Evolutionary conservation across 495 filamentous ascomycete species (phyloP).

Genomic region (Daldinia childiae): DNA sequence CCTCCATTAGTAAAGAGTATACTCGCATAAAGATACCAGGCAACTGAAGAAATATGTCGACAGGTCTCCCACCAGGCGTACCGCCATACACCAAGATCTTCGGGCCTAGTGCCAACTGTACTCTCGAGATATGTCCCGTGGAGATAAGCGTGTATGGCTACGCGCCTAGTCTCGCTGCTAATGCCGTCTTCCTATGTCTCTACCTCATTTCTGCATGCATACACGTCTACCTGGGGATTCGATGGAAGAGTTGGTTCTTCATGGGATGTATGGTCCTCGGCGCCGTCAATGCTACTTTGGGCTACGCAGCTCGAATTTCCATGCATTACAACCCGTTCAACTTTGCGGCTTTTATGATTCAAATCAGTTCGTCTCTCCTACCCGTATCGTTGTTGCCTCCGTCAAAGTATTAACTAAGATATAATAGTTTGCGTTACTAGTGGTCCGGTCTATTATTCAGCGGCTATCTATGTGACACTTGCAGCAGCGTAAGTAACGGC

Average conservation of each 20-base stretch:
- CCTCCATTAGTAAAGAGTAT: not conserved
- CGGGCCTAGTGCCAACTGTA: conserved; percentile 48
- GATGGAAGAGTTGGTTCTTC: conserved; percentile 53
- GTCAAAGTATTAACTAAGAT: not conserved
- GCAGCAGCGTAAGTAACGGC: conserved; percentile 46
- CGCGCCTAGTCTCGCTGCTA: conserved; percentile 45
- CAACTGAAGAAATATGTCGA: not conserved
- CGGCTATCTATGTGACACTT: conserved; percentile 68
- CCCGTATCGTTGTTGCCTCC: not conserved
- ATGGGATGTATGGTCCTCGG: conserved; percentile 51
- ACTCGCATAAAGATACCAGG: not conserved
- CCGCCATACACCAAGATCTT: conserved; percentile 26
- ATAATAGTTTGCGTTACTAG: conserved; percentile 61
- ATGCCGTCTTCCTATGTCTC: conserved; percentile 41
- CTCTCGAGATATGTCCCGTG: conserved; percentile 49
- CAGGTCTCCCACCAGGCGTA: not conserved
- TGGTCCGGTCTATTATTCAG: conserved; percentile 66
- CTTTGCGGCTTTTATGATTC: conserved; percentile 59
- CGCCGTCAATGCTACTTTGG: conserved; percentile 53
- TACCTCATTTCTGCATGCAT: conserved; percentile 33
- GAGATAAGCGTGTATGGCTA: conserved; percentile 47
- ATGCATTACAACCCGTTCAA: conserved; percentile 59
- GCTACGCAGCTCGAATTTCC: conserved; percentile 60
- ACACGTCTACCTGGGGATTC: conserved; percentile 51
- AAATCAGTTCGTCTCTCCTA: conserved; percentile 52